Evolutionary conservation across 345 rosid species (phyloP), one percentile per base, ranked within the genome.

Genomic region (Odontarrhena argentea): DNA sequence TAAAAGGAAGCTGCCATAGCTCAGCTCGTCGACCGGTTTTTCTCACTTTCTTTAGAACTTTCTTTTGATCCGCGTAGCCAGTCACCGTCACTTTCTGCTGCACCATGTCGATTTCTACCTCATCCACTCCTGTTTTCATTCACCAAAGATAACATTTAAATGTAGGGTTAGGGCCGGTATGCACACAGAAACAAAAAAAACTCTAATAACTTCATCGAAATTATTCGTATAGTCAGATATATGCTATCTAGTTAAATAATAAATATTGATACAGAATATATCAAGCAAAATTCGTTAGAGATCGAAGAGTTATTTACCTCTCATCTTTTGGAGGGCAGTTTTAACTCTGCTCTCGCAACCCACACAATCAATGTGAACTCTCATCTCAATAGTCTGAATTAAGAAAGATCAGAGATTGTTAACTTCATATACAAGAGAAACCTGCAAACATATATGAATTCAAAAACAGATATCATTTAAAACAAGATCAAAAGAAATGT

Each of bases 361-460:
- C 15, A 68, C 83, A 63, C 96, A 92, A 49, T 89, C 98, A 76
- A 89, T 92, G 53, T 92, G 87, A 54, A 89, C 98, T 79, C 92
- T 78, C 91, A 89, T 83, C 74, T 92, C 95, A 48, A 69, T 81
- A 44, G 85, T 84, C 89, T 92, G 82, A 71, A 6, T 8, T 6
- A 40, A 40, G 28, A 50, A 57, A 15, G 3, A 51, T 43, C 9
- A 35, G 2, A 50, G 42, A 59, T 25, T 36, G 61, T 63, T 36
- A 32, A 28, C 9, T 41, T 18, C 61, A 22, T 44, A 1, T 3
- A 59, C 2, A 14, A 13, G 37, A 51, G 2, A n/a, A 60, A 51
- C 43, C 42, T 44, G 14, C 43, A 54, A 34, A 37, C 14, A 44
- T 55, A n/a, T 14, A 50, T 41, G 51, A 38, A 58, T 8, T 4